phyloP scores from a whole-genome alignment of 2,329 filamentous ascomycete species.

The Trichophyton rubrum region DNA sequence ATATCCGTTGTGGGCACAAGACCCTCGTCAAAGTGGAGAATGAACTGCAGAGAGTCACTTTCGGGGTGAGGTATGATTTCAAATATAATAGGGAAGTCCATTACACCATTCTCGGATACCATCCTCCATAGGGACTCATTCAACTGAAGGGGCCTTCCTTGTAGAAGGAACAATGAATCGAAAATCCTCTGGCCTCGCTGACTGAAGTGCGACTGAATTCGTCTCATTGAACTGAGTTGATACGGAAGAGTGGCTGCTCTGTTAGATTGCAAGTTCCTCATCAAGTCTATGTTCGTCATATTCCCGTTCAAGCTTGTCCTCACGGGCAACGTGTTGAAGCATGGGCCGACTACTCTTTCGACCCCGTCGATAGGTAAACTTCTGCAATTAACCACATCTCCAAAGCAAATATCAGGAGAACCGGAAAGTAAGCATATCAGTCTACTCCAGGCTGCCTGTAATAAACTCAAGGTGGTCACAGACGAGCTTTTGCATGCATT shows the following conservation, averaged over 20 bases:
- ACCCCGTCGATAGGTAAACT: constrained; percentile 53
- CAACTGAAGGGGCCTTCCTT: constrained; percentile 43
- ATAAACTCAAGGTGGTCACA: constrained; percentile 51
- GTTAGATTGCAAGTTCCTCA: constrained; percentile 47
- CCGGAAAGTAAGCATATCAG: constrained; percentile 47
- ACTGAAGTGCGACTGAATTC: constrained; percentile 47
- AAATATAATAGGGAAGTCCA: constrained; percentile 61
- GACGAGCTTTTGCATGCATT: constrained; percentile 43
- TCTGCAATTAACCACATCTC: constrained; percentile 71
- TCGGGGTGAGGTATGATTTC: constrained; percentile 52
- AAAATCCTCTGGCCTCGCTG: constrained; percentile 49
- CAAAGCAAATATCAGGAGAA: constrained; percentile 64
- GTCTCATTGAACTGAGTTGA: constrained; percentile 63
- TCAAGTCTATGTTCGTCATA: constrained; percentile 44
- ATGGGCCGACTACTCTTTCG: constrained; percentile 68
- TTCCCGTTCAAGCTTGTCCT: constrained; percentile 43
- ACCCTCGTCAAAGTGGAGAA: constrained; percentile 47
- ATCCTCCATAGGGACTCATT: constrained; percentile 41
- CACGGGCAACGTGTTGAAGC: constrained; percentile 79
- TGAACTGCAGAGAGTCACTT: constrained; percentile 44
- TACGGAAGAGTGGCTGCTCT: constrained; percentile 53
- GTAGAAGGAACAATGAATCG: constrained; percentile 68
- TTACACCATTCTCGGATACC: constrained; percentile 40
- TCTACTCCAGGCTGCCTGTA: constrained; percentile 62
- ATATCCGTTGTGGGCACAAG: constrained; percentile 16